phyloP scores from a whole-genome alignment of 257 asterid genomes.

The Ajuga chamaepitys region DNA sequence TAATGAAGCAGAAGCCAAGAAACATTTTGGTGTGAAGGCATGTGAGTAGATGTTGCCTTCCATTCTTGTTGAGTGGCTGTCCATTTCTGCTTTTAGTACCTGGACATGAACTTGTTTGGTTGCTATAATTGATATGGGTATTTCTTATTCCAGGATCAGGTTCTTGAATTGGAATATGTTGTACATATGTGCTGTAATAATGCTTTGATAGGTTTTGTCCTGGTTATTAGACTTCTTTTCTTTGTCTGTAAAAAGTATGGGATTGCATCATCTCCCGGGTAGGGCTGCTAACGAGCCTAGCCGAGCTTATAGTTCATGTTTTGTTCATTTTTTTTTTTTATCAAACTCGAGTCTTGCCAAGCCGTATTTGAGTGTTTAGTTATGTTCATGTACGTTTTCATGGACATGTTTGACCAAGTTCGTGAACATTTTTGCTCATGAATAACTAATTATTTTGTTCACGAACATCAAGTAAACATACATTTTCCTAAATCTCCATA shows the following conservation, averaged over 20 bases:
- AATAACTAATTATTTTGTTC: too few species aligned
- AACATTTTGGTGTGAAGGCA: constrained; percentile 15
- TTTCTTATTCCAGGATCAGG: neutral
- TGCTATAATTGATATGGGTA: neutral
- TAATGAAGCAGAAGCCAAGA: constrained; percentile 18
- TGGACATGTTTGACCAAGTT: too few species aligned
- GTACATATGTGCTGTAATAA: neutral
- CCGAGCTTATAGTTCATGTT: neutral
- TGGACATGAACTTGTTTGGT: constrained; percentile 5
- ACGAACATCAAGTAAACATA: too few species aligned
- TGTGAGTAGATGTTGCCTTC: constrained; percentile 22
- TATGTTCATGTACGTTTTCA: too few species aligned
- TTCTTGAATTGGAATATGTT: constrained; percentile 10
- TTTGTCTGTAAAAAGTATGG: neutral
- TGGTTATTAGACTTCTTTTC: neutral
- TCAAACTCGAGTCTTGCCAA: too few species aligned
- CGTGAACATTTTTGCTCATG: too few species aligned
- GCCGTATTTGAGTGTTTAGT: too few species aligned
- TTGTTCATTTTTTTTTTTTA: too few species aligned
- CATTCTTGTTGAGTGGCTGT: constrained; percentile 7
- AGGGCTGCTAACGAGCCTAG: too few species aligned
- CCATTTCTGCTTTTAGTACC: constrained; percentile 13
- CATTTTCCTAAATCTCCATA: too few species aligned
- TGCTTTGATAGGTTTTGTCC: neutral
- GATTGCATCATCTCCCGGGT: neutral